These are phyloP conservation scores for Lophiostoma macrostomum DNA, from an alignment of 495 filamentous ascomycete species.

Conservation along the genomic window DNA sequence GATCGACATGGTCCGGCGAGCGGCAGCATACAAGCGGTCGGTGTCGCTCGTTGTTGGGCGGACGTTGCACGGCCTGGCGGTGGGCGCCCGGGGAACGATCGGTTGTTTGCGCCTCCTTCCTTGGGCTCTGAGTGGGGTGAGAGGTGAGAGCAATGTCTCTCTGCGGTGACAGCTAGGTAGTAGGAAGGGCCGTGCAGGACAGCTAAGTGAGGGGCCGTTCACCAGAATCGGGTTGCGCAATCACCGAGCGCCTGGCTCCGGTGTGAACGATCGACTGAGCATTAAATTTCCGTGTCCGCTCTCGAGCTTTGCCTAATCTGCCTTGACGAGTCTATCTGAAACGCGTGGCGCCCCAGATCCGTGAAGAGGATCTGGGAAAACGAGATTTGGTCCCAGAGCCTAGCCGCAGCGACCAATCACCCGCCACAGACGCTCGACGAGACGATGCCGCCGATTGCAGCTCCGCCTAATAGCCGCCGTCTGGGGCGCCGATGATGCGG, in stretches of 20 bases:
- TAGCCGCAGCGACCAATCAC: constrained; percentile 15
- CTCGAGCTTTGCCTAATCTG: constrained; percentile 24
- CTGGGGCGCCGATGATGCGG: no score
- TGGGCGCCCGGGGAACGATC: neutral
- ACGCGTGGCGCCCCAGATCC: constrained; percentile 31
- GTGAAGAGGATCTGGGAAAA: constrained; percentile 21
- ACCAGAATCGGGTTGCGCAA: constrained; percentile 35
- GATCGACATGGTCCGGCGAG: constrained; percentile 26
- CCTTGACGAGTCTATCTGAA: constrained; percentile 29
- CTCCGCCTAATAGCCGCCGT: constrained; percentile 1
- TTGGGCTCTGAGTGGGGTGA: no score
- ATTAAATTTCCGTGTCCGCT: constrained; percentile 34
- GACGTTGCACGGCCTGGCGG: constrained; percentile 22
- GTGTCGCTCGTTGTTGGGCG: no score
- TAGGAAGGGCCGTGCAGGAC: constrained; percentile 2
- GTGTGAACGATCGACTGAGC: constrained; percentile 28
- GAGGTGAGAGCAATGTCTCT: no score
- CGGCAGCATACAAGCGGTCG: no score
- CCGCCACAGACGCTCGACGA: neutral
- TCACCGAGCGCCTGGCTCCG: constrained; percentile 36
- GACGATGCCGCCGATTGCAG: no score
- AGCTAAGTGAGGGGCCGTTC: constrained; percentile 27
- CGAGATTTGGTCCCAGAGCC: constrained; percentile 9
- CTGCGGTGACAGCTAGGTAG: no score
- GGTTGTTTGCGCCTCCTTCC: no score